These are phyloP conservation scores for Piper betle DNA, from an alignment of 164 flowering plant species.

Conservation along the genomic window DNA sequence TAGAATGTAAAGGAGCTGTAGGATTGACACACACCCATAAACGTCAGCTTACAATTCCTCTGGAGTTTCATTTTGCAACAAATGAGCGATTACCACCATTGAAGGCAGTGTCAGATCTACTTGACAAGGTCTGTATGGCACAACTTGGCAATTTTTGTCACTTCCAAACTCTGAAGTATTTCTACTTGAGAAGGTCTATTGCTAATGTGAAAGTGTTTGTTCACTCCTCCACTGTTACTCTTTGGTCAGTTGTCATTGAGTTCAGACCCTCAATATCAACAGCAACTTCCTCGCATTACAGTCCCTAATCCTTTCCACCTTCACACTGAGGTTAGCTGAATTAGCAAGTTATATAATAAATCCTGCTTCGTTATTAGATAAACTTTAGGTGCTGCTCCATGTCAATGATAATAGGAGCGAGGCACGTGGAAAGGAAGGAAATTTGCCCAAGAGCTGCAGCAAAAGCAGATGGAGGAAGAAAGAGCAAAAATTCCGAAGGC, in stretches of 20 bases:
- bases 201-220: not conserved
- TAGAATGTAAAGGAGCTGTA: constrained; percentile 80
- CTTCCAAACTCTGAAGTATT: not conserved
- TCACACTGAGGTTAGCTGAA: constrained; percentile 78
- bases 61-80: constrained; percentile 87
- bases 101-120: constrained; percentile 37
- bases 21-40: constrained; percentile 63
- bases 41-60: constrained; percentile 60
- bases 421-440: constrained; percentile 75
- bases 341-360: too few relatives aligned
- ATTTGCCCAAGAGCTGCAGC: constrained; percentile 37
- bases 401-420: constrained; percentile 65
- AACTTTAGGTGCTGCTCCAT: not conserved
- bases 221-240: not conserved
- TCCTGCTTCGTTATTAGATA: not conserved
- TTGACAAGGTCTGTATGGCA: constrained; percentile 77
- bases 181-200: not conserved
- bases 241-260: constrained; percentile 55
- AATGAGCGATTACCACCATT: constrained; percentile 70
- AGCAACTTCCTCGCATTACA: constrained; percentile 42
- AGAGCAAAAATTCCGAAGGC: constrained; percentile 75
- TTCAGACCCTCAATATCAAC: constrained; percentile 48
- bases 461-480: constrained; percentile 75
- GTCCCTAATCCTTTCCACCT: constrained; percentile 82
- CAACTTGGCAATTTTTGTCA: not conserved